Base-by-base conservation (phyloP, 768 basidiomycete species). In the Leccinum arenicola region DNA sequence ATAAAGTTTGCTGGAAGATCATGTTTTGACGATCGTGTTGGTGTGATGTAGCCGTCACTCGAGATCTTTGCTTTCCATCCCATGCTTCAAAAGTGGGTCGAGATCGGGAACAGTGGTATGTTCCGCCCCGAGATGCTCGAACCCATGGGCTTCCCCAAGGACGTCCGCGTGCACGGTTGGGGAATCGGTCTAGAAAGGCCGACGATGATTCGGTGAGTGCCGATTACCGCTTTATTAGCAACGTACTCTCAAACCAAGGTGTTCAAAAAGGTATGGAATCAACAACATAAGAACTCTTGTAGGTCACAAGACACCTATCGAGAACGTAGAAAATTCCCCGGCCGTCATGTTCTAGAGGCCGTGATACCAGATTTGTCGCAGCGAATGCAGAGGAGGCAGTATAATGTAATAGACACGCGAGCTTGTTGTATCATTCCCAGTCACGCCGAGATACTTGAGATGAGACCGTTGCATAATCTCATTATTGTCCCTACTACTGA, bases 61-160 rank as follows among this genome's bases (percentile, higher is more conserved):
- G 97, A 99, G 77, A 96, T 99, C 61, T 99, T 98, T 75, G 95
- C 95, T 29, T 99, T 95, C 83, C 97, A 99, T 68, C 93, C 95
- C 40, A 84, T 88, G 75, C 83, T 98, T 40, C 80, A 91, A 72
- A 90, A 91, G 67, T 97, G 95, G 94, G 95, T 98, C 36, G 96
- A 98, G 74, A 93, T 98, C 33, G 96, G 96, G 36, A 98, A 98
- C 77, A 96, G 94, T 70, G 97, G 97, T 23, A 96, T 99, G 91
- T 99, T 99, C 87, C 86, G 97, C 35, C 97, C 97, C 4, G 97
- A 99, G 73, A 98, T 99, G 96, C 80, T 99, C 33, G 95, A 95
- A 72, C 95, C 97, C 7, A 98, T 98, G 95, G 97, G 97, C 33
- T 87, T 98, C 71, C 97, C 97, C 0, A 90, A 92, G 64, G 95